phyloP scores from a whole-genome alignment of 192 early-diverging fungal genomes.

The Dispira simplex region DNA sequence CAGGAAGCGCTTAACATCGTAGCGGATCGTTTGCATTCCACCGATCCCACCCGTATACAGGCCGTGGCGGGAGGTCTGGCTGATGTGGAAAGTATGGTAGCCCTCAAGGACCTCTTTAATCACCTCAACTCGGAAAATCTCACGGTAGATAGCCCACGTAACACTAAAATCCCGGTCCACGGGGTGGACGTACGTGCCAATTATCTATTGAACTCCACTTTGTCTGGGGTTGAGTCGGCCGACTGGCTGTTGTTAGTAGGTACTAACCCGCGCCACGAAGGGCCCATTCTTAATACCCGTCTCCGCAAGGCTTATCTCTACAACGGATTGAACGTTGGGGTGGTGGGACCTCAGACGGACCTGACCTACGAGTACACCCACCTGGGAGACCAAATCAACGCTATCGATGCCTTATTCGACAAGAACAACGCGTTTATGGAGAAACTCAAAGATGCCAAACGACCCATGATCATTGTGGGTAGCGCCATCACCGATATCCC shows the following conservation, averaged over 20 bases:
- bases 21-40: constrained; percentile 39
- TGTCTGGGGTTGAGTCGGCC: constrained; percentile 84
- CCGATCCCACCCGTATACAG: constrained; percentile 44
- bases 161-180: constrained; percentile 28
- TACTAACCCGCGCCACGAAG: constrained; percentile 94
- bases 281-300: constrained; percentile 87
- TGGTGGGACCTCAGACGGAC: constrained; percentile 62
- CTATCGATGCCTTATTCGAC: constrained; percentile 50
- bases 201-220: constrained; percentile 71
- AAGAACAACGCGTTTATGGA: constrained; percentile 58
- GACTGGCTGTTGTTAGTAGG: constrained; percentile 84
- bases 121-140: constrained; percentile 73
- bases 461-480: constrained; percentile 84
- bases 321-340: constrained; percentile 58
- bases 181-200: constrained; percentile 75
- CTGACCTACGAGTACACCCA: constrained; percentile 89
- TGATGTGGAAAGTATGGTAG: constrained; percentile 87
- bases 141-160: constrained; percentile 40
- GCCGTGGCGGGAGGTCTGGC: constrained; percentile 86
- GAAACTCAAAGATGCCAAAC: constrained; percentile 68
- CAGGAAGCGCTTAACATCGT: constrained; percentile 64
- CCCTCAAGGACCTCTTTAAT: constrained; percentile 92
- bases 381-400: constrained; percentile 44
- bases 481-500: constrained; percentile 56
- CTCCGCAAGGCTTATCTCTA: constrained; percentile 88